Percentiles rank a stretch among this genome's conserved stretches.
Evolutionary conservation across 768 basidiomycete genomes (phyloP).

Genomic region (Leccinum broughii): DNA sequence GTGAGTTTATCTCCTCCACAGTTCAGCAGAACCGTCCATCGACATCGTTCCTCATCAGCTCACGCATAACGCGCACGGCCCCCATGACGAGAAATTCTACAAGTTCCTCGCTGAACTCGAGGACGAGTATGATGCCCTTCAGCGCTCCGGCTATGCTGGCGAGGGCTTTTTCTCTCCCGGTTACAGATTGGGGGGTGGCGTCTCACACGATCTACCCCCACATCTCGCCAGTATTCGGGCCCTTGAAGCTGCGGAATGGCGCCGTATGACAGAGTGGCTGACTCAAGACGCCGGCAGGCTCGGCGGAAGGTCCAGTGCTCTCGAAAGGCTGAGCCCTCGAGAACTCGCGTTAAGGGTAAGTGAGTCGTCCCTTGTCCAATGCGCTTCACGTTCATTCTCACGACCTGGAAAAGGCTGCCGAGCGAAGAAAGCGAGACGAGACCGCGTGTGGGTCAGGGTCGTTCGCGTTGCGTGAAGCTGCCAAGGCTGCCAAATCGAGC

Average conservation of each 20-base stretch:
- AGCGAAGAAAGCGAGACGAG: slow-evolving; percentile 72
- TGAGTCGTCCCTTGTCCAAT: slow-evolving; percentile 44
- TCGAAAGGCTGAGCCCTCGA: slow-evolving; percentile 52
- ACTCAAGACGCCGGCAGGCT: slow-evolving; percentile 59
- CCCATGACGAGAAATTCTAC: slow-evolving; percentile 86
- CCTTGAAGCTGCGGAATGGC: slow-evolving; percentile 78
- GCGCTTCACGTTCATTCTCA: not conserved
- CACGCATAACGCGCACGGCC: slow-evolving; percentile 85
- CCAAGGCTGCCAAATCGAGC: slow-evolving; percentile 69
- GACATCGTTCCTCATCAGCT: slow-evolving; percentile 47
- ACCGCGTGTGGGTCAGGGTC: slow-evolving; percentile 69
- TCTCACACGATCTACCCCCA: slow-evolving; percentile 68
- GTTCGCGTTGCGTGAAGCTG: slow-evolving; percentile 57
- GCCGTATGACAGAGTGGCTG: slow-evolving; percentile 46
- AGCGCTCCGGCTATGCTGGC: slow-evolving; percentile 80
- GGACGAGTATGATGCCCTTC: slow-evolving; percentile 82
- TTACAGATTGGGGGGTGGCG: slow-evolving; percentile 59
- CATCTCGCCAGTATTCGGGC: slow-evolving; percentile 67
- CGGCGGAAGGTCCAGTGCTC: slow-evolving; percentile 49
- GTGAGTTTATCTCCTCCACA: slow-evolving; percentile 36
- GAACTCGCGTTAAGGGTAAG: slow-evolving; percentile 62
- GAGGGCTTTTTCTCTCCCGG: slow-evolving; percentile 90
- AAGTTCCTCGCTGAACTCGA: slow-evolving; percentile 70
- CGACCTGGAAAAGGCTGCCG: slow-evolving; percentile 67
- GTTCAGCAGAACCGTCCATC: not conserved